A percentile compares a stretch with the other conserved stretches of the same genome.
Conservation (phyloP, 2,329 filamentous ascomycete genomes). For the Trichoderma sp. region DNA sequence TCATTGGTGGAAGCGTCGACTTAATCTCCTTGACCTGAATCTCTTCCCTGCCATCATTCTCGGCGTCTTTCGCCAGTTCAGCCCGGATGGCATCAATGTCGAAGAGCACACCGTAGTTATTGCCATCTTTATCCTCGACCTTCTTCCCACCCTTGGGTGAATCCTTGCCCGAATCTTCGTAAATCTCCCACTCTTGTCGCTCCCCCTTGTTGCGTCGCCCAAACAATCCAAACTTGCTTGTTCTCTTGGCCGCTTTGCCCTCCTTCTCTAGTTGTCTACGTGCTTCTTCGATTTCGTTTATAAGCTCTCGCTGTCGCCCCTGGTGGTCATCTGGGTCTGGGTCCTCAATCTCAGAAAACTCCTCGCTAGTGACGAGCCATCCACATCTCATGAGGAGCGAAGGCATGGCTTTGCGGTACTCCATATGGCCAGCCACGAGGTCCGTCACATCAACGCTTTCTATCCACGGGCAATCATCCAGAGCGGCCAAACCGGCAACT, state of each 20-base stretch:
- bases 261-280: conserved; percentile 81
- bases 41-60: conserved; percentile 50
- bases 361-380: conserved; percentile 87
- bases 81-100: conserved; percentile 92
- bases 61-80: conserved; percentile 67
- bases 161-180: conserved; percentile 63
- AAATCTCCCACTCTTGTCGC: conserved; percentile 92
- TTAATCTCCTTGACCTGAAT: conserved; percentile 74
- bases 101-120: conserved; percentile 71
- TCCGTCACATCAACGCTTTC: conserved; percentile 90
- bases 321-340: conserved; percentile 92
- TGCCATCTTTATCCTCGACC: conserved; percentile 45
- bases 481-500: conserved; percentile 75
- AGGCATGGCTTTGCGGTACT: conserved; percentile 91
- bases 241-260: conserved; percentile 57
- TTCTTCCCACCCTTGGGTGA: conserved; percentile 33
- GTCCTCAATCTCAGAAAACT: conserved; percentile 95
- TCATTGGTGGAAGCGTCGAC: conserved; percentile 87
- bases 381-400: conserved; percentile 80
- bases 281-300: conserved; percentile 94
- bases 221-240: conserved; percentile 69
- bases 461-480: conserved; percentile 73
- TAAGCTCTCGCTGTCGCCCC: conserved; percentile 83
- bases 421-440: conserved; percentile 88
- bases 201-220: conserved; percentile 74